Conservation (phyloP, 495 filamentous ascomycete species). For the Penicillium cataractarum region DNA sequence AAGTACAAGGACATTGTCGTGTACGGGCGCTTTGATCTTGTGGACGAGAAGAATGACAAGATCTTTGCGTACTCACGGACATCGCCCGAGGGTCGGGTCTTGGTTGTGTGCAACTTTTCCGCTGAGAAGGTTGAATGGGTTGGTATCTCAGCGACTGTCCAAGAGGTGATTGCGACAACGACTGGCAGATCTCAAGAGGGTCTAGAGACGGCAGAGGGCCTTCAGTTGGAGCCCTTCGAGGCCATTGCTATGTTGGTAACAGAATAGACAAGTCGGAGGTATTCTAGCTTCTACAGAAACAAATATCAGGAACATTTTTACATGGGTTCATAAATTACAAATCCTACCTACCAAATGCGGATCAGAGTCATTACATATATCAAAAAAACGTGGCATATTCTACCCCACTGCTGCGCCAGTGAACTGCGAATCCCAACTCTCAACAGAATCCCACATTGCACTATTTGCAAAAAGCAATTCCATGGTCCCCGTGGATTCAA, state of each 20-base stretch:
- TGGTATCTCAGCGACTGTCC: background rate
- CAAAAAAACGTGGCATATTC: no score
- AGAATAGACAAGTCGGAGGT: background rate
- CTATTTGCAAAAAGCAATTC: conserved; percentile 2
- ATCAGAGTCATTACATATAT: background rate
- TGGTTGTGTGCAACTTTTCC: conserved; percentile 5
- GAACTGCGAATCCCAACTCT: conserved; percentile 1
- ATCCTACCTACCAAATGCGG: background rate
- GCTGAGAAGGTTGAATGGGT: conserved; percentile 1
- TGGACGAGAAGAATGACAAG: background rate
- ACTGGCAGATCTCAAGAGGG: background rate
- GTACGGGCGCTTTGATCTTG: conserved; percentile 2
- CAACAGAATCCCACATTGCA: conserved; percentile 2
- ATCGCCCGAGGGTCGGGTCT: background rate
- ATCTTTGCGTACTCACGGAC: conserved; percentile 4
- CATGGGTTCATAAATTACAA: background rate
- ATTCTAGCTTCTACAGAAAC: background rate
- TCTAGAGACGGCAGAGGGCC: background rate
- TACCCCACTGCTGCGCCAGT: background rate
- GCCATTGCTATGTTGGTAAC: background rate
- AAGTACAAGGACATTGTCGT: conserved; percentile 1
- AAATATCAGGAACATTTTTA: background rate
- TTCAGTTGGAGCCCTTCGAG: background rate
- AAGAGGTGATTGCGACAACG: conserved; percentile 1
- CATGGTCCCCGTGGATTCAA: background rate